Conservation (phyloP, 148 eudicot species). For the Rhododendron henanense region DNA sequence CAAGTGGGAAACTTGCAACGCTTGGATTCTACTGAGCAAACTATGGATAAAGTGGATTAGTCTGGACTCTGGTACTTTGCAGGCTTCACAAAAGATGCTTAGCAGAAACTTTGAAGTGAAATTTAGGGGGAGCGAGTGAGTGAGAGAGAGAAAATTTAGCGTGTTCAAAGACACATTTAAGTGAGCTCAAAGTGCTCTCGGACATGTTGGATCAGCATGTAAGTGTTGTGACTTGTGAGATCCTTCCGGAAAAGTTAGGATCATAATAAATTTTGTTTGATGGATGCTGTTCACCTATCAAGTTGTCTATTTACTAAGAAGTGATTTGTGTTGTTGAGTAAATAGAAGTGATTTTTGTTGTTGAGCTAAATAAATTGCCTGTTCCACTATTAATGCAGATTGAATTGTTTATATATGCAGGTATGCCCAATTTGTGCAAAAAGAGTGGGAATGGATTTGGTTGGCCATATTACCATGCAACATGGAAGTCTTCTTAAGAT, state of each 20-base stretch:
- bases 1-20: background rate
- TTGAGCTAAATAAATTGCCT: conserved; percentile 3
- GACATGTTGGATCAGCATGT: background rate
- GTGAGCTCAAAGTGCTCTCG: background rate
- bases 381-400: background rate
- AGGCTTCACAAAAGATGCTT: background rate
- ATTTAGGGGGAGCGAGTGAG: background rate
- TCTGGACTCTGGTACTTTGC: background rate
- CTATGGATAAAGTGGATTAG: background rate
- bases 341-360: background rate
- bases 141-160: background rate
- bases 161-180: background rate
- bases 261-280: background rate
- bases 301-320: background rate
- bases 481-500: conserved; percentile 82
- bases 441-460: conserved; percentile 78
- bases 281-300: background rate
- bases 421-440: conserved; percentile 84
- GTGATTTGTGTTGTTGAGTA: background rate
- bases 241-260: background rate
- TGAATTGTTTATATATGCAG: conserved; percentile 37
- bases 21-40: background rate
- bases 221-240: background rate
- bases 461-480: conserved; percentile 78
- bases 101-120: background rate